Conservation (phyloP, 257 asterid genomes). For the Fraxinus excelsior region DNA sequence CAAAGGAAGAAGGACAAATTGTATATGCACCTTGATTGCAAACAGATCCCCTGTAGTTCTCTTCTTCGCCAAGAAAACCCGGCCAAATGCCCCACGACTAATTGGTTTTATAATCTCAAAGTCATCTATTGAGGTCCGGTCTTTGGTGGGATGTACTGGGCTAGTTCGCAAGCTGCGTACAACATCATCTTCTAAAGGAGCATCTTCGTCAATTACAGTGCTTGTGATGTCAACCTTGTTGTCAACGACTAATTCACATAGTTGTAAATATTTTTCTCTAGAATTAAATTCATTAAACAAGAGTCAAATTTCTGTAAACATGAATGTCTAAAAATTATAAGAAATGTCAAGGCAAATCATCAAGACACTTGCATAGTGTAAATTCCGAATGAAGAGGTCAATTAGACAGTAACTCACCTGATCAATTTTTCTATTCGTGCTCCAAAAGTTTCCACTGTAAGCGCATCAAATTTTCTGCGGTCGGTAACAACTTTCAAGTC, state of each 20-base stretch:
- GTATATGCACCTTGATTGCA: conserved; percentile 80
- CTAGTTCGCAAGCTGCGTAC: conserved; percentile 95
- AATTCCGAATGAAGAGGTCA: conserved; percentile 15
- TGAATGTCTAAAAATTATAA: conserved; percentile 2
- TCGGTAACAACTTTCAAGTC: conserved; percentile 87
- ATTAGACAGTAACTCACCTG: conserved; percentile 45
- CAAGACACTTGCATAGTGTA: conserved; percentile 11
- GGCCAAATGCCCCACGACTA: conserved; percentile 99
- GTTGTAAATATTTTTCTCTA: conserved; percentile 97
- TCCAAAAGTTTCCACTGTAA: conserved; percentile 98
- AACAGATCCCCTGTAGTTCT: conserved; percentile 94
- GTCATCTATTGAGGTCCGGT: conserved; percentile 97
- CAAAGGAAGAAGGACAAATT: conserved; percentile 15
- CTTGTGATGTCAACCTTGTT: conserved; percentile 89
- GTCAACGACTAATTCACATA: conserved; percentile 92
- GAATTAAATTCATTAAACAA: conserved; percentile 11
- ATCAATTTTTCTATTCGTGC: conserved; percentile 96
- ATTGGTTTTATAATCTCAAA: conserved; percentile 97
- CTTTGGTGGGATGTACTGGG: conserved; percentile 85
- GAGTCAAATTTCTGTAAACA: neutral
- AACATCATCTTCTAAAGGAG: conserved; percentile 96
- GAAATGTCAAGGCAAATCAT: conserved; percentile 21
- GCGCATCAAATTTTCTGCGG: conserved; percentile 86
- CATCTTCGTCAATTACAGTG: conserved; percentile 96
- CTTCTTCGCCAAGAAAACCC: conserved; percentile 96